phyloP scores from a whole-genome alignment of 495 filamentous ascomycete genomes.

The Penicillium soppii region DNA sequence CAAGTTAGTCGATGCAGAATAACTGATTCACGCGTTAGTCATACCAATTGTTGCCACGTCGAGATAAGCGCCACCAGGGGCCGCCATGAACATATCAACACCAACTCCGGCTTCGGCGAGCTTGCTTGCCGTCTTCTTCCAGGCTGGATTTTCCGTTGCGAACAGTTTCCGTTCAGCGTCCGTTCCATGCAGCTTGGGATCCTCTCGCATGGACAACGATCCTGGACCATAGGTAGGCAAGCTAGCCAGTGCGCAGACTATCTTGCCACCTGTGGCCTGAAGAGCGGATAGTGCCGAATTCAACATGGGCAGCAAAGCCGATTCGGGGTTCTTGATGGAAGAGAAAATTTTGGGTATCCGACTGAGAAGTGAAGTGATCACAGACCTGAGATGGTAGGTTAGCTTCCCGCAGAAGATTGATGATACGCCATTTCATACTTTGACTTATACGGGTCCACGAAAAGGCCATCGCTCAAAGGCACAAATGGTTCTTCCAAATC shows the following conservation, averaged over 20 bases:
- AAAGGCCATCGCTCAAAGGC: slow-evolving; percentile 85
- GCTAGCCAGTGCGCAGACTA: slow-evolving; percentile 80
- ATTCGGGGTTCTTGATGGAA: slow-evolving; percentile 81
- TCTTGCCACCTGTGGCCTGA: slow-evolving; percentile 84
- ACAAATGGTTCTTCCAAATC: slow-evolving; percentile 98
- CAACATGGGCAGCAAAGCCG: slow-evolving; percentile 79
- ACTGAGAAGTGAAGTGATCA: slow-evolving; percentile 81
- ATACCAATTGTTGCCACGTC: slow-evolving; percentile 93
- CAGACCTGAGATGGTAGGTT: slow-evolving; percentile 49
- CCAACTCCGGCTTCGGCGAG: slow-evolving; percentile 88
- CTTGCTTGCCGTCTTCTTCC: slow-evolving; percentile 78
- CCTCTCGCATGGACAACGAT: slow-evolving; percentile 77
- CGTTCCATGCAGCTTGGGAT: slow-evolving; percentile 79
- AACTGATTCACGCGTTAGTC: slow-evolving; percentile 20
- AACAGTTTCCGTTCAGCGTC: slow-evolving; percentile 93
- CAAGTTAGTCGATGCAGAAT: slow-evolving; percentile 12
- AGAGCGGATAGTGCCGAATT: slow-evolving; percentile 79
- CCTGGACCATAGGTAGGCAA: slow-evolving; percentile 91
- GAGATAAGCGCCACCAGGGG: slow-evolving; percentile 84
- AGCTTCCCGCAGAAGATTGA: slow-evolving; percentile 1
- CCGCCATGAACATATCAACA: slow-evolving; percentile 89
- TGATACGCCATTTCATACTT: slow-evolving; percentile 48
- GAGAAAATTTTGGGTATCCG: slow-evolving; percentile 83
- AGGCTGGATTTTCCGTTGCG: slow-evolving; percentile 82
- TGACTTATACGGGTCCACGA: slow-evolving; percentile 94